Conservation (phyloP, 192 early-diverging fungal species). For the Backusella psychrophila region DNA sequence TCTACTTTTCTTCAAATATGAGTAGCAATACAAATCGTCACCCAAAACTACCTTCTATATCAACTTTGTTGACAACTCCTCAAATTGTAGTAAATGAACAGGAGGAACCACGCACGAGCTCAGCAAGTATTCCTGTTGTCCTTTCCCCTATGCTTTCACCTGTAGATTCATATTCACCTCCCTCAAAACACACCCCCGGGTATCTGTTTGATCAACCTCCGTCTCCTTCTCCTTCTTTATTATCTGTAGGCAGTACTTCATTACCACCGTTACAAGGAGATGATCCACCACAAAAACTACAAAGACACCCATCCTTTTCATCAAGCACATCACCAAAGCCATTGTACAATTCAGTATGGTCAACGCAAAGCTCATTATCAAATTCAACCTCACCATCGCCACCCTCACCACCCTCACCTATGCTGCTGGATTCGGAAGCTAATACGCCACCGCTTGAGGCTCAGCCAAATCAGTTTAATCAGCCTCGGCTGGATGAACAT, state of each 20-base stretch:
- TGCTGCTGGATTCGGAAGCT: not conserved
- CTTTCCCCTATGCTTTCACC: constrained; percentile 18
- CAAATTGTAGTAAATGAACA: not conserved
- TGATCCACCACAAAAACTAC: constrained; percentile 24
- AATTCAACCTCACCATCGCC: constrained; percentile 7
- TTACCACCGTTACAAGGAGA: constrained; percentile 28
- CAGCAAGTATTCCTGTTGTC: not conserved
- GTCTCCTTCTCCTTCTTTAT: not conserved
- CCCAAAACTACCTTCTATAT: constrained; percentile 11
- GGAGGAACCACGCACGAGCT: not conserved
- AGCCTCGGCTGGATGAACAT: not conserved
- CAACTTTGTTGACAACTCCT: constrained; percentile 4
- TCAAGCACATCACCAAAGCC: constrained; percentile 9
- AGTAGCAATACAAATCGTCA: not conserved
- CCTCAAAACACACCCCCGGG: not conserved
- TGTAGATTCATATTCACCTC: constrained; percentile 3
- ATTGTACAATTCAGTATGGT: constrained; percentile 5
- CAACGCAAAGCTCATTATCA: not conserved
- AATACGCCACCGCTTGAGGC: not conserved
- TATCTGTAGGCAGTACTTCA: not conserved
- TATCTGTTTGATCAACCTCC: not conserved
- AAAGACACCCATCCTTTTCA: constrained; percentile 8
- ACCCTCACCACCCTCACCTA: not conserved
- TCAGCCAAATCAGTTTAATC: not conserved
- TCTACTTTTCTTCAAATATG: constrained; percentile 8